Evolutionary conservation across 2,329 filamentous ascomycete genomes (phyloP), one percentile per base, ranked within the genome.

Genomic region (Ploettnerulaceae sp.): DNA sequence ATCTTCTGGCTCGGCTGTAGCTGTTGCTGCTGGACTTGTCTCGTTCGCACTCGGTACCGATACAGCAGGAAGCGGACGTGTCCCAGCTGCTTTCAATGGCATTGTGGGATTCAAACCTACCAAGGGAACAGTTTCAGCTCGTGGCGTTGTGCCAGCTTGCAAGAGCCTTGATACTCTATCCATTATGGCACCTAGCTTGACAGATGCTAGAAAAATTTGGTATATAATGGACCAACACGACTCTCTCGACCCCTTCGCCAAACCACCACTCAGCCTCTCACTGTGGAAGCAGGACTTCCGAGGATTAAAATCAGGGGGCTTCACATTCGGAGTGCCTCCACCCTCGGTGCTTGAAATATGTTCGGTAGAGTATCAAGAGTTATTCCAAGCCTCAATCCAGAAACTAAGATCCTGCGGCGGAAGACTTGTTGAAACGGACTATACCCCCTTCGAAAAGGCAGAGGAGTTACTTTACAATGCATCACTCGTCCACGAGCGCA

Each of bases 21-120:
- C 69, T 21, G 74, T 78, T 12, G 73, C 69, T 7, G 71, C 72
- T 11, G 67, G 67, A 1, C 66, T 77, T 3, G 72, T 75, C 6
- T 71, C 74, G 0, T 78, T 79, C 53, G 69, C 74, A 5, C 60
- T 79, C 1, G 74, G 69, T 9, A 75, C 72, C 0, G 74, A 76
- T 51, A 76, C 73, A 7, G 74, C 72, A n/a, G 74, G 73, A 3
- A 70, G 71, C 18, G 71, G 72, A 3, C 65, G 73, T 22, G 67
- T 76, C 4, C 73, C 73, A 6, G 67, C 72, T 17, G 67, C 67
- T 0, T 72, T 74, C 57, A 76, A 75, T 55, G 71, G 71, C 7
- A 66, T 76, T 5, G 67, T 71, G 1, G 73, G 73, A 2, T 67
- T 63, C 47, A 69, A 69, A 53, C 73, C 73, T 1, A 76, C 72